phyloP scores from a whole-genome alignment of 805 yeast species.

The Pichia membranifaciens region DNA sequence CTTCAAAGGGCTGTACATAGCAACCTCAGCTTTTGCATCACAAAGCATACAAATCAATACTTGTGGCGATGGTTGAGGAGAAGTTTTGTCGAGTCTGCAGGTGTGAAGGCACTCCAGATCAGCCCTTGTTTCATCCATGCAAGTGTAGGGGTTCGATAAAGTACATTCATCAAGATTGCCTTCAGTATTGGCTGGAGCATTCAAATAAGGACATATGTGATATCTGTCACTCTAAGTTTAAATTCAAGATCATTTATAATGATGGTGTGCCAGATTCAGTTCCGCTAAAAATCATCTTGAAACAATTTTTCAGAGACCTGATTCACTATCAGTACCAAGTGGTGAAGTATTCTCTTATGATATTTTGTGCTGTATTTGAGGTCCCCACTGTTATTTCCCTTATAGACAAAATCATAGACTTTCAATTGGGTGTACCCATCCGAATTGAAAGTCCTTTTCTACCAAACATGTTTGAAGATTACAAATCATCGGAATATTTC shows the following conservation, averaged over 20 bases:
- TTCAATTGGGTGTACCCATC: slow-evolving; percentile 49
- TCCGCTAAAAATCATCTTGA: slow-evolving; percentile 47
- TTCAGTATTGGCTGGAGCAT: slow-evolving; percentile 80
- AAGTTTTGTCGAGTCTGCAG: slow-evolving; percentile 80
- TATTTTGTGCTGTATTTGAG: slow-evolving; percentile 29
- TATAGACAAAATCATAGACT: slow-evolving; percentile 48
- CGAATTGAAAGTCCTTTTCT: background rate
- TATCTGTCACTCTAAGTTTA: slow-evolving; percentile 74
- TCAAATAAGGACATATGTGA: slow-evolving; percentile 70
- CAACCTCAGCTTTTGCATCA: too few relatives aligned
- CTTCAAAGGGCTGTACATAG: too few relatives aligned
- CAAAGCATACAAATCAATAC: background rate
- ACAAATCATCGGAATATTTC: slow-evolving; percentile 26
- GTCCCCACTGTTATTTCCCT: slow-evolving; percentile 55
- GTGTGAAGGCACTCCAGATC: slow-evolving; percentile 73
- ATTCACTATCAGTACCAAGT: slow-evolving; percentile 7
- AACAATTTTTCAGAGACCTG: slow-evolving; percentile 23
- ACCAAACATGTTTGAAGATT: background rate
- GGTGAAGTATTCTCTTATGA: slow-evolving; percentile 9
- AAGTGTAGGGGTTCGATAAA: slow-evolving; percentile 90
- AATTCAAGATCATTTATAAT: slow-evolving; percentile 38
- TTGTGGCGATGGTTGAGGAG: background rate
- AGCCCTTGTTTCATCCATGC: slow-evolving; percentile 88
- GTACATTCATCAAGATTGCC: slow-evolving; percentile 88
- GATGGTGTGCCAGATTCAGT: slow-evolving; percentile 44